A percentile compares a stretch with the other conserved stretches of the same genome.
Evolutionary conservation across 75 land plant genomes (phyloP).

Genomic region (Chamaecyparis obtusa): DNA sequence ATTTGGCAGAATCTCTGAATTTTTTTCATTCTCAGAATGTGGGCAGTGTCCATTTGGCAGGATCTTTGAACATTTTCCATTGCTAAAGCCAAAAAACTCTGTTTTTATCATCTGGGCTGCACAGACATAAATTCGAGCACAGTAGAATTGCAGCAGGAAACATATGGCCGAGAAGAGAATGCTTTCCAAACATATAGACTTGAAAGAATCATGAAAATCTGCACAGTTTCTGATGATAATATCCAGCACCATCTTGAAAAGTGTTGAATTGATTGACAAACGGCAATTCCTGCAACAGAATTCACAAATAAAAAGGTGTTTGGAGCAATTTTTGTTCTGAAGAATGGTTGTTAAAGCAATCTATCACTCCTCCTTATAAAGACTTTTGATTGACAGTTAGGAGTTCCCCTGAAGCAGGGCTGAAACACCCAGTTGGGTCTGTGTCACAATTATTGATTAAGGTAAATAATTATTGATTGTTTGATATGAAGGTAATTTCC

Average conservation of each 20-base stretch:
- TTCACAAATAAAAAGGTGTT: neutral
- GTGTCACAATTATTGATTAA: neutral
- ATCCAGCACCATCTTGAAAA: neutral
- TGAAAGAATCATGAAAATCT: neutral
- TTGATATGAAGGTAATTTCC: neutral
- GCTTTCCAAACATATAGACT: neutral
- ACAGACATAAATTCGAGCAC: neutral
- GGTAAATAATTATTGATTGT: too few relatives aligned
- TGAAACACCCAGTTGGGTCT: neutral
- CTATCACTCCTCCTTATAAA: neutral
- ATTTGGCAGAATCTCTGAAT: neutral
- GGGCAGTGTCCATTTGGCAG: neutral
- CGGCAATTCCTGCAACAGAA: neutral
- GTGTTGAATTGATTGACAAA: neutral
- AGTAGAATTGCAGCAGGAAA: neutral
- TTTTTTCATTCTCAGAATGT: neutral
- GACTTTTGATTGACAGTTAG: neutral
- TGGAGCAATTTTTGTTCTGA: neutral
- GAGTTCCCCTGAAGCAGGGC: neutral
- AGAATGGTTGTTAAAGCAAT: neutral
- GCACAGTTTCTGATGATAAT: neutral
- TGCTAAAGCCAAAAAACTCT: neutral
- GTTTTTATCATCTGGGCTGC: neutral
- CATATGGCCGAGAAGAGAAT: neutral
- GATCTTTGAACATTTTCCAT: neutral